Base-by-base conservation (phyloP, 495 filamentous ascomycete species). In the Aspergillus nidulans region DNA sequence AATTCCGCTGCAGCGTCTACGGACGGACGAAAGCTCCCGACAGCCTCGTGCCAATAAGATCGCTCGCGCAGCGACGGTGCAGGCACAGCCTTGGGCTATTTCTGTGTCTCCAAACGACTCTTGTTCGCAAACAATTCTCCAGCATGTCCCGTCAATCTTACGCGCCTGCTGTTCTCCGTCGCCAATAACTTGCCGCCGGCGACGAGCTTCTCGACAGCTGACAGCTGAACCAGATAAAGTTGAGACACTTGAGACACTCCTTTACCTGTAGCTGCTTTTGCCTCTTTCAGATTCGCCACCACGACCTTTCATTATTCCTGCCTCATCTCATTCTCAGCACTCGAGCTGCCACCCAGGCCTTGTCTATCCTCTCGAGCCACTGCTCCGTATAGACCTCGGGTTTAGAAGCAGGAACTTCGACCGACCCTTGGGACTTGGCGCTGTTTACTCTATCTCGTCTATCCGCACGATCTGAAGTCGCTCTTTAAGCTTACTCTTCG, bases 121-220 rank as follows among this genome's bases (percentile, higher is more conserved):
- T 23, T 45, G 39, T 42, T 39, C 49, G 43, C 43, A 56, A 48
- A 40, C 40, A 49, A 34, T 26, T 20, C 19, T 58, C 48, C 60
- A 72, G 53, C 60, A 74, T 72, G 68, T 57, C 45, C 46, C 62
- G 64, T 60, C 58, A 53, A 53, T 52, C 58, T 52, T 56, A 56
- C 57, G 56, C 56, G 43, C 57, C 50, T 60, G 62, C 55, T 53
- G 53, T 53, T 58, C 54, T 58, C 54, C 50, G 57, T 63, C 58
- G 59, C 62, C 60, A 64, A 61, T 74, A 67, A 68, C 20, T 62
- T 59, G 59, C 65, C 56, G 51, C 53, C 50, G 39, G 24, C 47
- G 54, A 57, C 58, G 58, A 60, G 57, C 66, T 69, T 71, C 30
- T 34, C 30, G 30, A 34, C 30, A 7, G 30, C 30, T 34, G 30